These are phyloP conservation scores for Xylaria sp. DNA, from an alignment of 2,329 filamentous ascomycete genomes.

Conservation along the genomic window DNA sequence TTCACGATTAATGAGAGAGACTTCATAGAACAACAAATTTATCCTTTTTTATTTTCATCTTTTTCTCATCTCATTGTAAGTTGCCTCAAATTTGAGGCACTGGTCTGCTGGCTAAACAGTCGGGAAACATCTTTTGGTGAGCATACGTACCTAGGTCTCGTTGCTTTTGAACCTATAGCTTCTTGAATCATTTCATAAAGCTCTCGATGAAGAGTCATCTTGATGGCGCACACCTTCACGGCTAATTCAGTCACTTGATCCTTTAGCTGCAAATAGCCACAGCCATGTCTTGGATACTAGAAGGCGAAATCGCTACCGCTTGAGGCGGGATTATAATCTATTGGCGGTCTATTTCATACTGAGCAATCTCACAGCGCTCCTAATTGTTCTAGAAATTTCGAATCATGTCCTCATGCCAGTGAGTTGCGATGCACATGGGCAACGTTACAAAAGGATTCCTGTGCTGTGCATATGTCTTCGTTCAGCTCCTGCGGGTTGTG, in stretches of 20 bases:
- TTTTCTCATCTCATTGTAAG: no score
- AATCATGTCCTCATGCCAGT: neutral
- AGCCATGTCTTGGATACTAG: neutral
- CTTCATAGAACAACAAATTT: no score
- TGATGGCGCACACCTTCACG: no score
- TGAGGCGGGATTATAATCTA: neutral
- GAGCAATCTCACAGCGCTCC: neutral
- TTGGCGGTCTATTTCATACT: neutral
- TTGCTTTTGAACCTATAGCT: no score
- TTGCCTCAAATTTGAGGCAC: neutral
- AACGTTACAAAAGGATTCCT: slow-evolving; percentile 10
- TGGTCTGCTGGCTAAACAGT: neutral
- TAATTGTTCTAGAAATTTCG: no score
- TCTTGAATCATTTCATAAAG: no score
- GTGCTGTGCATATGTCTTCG: neutral
- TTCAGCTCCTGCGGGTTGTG: slow-evolving; percentile 22
- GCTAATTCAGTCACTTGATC: neutral
- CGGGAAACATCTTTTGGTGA: neutral
- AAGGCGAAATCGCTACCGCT: neutral
- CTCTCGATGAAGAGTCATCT: no score
- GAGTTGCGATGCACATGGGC: neutral
- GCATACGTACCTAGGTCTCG: neutral
- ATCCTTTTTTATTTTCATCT: no score
- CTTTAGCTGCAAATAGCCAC: neutral
- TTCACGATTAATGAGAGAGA: no score